Conservation (phyloP, 192 early-diverging fungal species). For the Coemansia sp. region DNA sequence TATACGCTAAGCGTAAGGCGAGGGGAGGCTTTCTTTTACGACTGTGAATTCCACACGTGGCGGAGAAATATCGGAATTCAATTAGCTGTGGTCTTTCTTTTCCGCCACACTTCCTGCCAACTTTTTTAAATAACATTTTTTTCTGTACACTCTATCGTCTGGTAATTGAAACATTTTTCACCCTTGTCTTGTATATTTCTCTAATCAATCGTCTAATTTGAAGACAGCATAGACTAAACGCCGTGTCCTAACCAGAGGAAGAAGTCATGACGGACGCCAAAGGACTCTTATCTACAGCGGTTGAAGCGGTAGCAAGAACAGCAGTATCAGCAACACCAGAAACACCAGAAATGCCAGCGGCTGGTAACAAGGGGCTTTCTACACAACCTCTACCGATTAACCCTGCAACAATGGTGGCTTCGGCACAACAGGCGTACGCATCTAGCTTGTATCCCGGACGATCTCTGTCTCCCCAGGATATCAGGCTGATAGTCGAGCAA, state of each 20-base stretch:
- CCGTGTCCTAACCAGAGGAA: background rate
- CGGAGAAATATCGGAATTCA: no score
- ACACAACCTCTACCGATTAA: background rate
- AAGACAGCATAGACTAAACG: background rate
- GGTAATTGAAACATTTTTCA: background rate
- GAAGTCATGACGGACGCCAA: background rate
- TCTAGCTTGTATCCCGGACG: slow-evolving; percentile 28
- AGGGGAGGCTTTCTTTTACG: background rate
- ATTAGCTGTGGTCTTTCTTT: background rate
- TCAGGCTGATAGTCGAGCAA: slow-evolving; percentile 14
- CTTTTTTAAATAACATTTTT: background rate
- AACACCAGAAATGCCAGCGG: background rate
- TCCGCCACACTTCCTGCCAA: background rate
- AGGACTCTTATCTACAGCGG: background rate
- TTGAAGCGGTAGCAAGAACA: background rate
- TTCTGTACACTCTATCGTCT: background rate
- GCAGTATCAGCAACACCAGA: background rate
- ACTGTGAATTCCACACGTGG: no score
- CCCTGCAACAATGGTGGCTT: slow-evolving; percentile 13
- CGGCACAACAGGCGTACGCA: slow-evolving; percentile 25
- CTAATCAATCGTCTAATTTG: background rate
- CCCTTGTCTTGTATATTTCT: background rate
- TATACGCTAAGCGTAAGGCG: background rate
- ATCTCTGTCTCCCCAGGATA: slow-evolving; percentile 25
- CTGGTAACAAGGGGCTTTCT: background rate